Evolutionary conservation across 2,329 filamentous ascomycete species (phyloP).

Genomic region (Huntiella omanensis): DNA sequence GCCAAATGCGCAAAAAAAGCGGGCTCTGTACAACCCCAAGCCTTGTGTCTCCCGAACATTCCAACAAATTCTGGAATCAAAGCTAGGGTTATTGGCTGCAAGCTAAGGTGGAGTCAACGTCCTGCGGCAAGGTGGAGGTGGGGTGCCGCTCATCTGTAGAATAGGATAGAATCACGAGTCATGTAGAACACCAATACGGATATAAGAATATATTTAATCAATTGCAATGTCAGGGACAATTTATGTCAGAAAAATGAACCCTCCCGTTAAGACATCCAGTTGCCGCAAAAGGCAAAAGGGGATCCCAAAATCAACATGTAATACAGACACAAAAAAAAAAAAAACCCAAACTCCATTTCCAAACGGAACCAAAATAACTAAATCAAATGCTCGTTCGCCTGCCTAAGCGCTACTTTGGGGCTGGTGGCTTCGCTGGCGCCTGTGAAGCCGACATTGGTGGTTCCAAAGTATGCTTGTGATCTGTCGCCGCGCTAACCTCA

Average conservation of each 20-base stretch:
- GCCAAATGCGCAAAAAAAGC: slow-evolving; percentile 1
- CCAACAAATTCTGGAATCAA: slow-evolving; percentile 14
- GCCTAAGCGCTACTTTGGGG: not conserved
- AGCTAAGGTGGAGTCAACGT: too few relatives aligned
- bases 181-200: too few relatives aligned
- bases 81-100: not conserved
- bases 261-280: too few relatives aligned
- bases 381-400: not conserved
- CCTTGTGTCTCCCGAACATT: slow-evolving; percentile 7
- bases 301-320: too few relatives aligned
- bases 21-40: not conserved
- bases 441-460: slow-evolving; percentile 34
- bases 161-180: too few relatives aligned
- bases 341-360: not conserved
- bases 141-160: too few relatives aligned
- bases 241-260: too few relatives aligned
- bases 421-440: slow-evolving; percentile 3
- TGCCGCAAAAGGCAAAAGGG: too few relatives aligned
- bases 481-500: slow-evolving; percentile 49
- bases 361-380: not conserved
- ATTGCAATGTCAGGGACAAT: too few relatives aligned
- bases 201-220: too few relatives aligned
- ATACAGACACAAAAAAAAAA: not conserved
- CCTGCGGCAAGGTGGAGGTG: too few relatives aligned
- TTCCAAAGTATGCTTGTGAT: slow-evolving; percentile 73